Evolutionary conservation across 495 filamentous ascomycete species (phyloP).

Genomic region (Recurvomyces mirabilis): DNA sequence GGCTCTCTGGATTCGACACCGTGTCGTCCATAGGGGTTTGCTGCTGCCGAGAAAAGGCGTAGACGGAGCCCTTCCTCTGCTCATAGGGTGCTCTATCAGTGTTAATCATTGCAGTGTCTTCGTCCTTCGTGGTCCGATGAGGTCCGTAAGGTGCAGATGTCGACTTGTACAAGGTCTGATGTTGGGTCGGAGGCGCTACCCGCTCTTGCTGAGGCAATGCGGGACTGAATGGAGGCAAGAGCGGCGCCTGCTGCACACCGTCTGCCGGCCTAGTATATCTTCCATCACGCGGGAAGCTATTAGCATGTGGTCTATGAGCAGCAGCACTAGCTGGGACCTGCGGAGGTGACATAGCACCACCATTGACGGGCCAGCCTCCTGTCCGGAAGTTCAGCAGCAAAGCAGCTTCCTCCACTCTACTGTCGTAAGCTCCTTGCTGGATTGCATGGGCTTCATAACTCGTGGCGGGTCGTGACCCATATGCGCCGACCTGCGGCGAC

Average conservation of each 20-base stretch:
- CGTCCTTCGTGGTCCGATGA: no score
- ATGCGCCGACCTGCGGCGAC: conserved; percentile 36
- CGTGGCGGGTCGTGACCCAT: conserved; percentile 34
- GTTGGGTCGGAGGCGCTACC: no score
- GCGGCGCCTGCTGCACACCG: background rate
- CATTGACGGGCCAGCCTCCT: conserved; percentile 12
- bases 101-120: no score
- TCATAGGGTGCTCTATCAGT: no score
- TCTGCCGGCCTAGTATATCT: background rate
- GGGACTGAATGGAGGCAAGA: conserved; percentile 13
- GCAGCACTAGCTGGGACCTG: background rate
- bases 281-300: conserved; percentile 13
- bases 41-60: no score
- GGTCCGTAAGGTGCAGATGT: no score
- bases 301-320: conserved; percentile 17
- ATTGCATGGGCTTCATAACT: conserved; percentile 29
- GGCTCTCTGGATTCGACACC: conserved; percentile 1
- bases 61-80: no score
- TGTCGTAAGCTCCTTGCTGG: conserved; percentile 26
- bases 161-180: no score
- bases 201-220: no score
- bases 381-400: conserved; percentile 21
- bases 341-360: conserved; percentile 4
- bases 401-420: conserved; percentile 21
- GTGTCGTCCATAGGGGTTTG: conserved; percentile 24